Evolutionary conservation across 139 green algal species (phyloP), one percentile per base, ranked within the genome.

Genomic region (Auxenochlorella protothecoides): DNA sequence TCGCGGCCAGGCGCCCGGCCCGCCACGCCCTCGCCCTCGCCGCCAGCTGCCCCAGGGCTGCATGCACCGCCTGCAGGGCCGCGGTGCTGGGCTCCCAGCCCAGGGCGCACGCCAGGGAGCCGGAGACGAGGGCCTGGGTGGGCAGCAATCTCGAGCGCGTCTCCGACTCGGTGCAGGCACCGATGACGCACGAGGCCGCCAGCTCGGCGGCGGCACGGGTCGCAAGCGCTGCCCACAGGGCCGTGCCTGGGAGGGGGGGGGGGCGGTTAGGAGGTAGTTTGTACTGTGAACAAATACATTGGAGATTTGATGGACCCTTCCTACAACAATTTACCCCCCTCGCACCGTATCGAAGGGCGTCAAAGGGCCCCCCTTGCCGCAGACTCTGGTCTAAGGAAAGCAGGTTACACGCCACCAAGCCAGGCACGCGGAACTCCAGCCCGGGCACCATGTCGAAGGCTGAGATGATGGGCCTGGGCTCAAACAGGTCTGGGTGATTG

Each of bases 401-500:
- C 66, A 63, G 61, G 14, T 44, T 1, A 44, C 68, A 78, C 27
- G 59, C 53, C 63, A 69, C 55, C 13, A 14, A 12, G 7, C 60
- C 54, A 55, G 64, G 66, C 53, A 69, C 59, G 5, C 54, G 15
- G 6, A 63, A 65, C 56, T 75, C 44, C 61, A 75, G 62, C 15
- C 63, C 60, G 56, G 69, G 71, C 72, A 73, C 66, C 75, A 88
- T 88, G 84, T 98, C 94, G 63, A 89, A 96, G 5, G 94, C 80
- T 4, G 83, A 91, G 4, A 96, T 79, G 67, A 99, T 99, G 14
- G 90, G 72, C 3, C 94, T 85, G 2, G 87, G 90, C 75, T 97
- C 94, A 84, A 99, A 99, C 53, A 99, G 77, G 81, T 99, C 94
- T 6, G 94, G 94, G 78, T 99, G 94, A 83, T 99, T 98, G 86